Base-by-base conservation (phyloP, 169 alveolate species). In the Cryptosporidium baileyi region DNA sequence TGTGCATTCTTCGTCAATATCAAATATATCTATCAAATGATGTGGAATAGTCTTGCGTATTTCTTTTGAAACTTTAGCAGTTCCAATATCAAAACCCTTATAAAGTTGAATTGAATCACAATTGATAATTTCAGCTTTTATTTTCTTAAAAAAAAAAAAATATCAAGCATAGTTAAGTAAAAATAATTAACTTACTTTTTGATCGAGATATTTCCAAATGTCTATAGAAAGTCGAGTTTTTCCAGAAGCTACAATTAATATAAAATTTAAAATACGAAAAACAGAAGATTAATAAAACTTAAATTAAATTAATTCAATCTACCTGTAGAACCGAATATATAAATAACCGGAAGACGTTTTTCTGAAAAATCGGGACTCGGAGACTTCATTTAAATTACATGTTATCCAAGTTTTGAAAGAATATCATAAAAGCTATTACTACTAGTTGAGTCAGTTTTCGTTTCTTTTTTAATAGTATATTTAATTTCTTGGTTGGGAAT, bases 41-140 rank as follows among this genome's bases (percentile, higher is more conserved):
- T 74, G 85, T 13, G 85, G 85, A 5, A 74, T 30, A 38, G 3
- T 28, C 11, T 54, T 26, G 4, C 67, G 47, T 7, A 74, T 74
- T 54, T 74, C 40, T 41, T 0, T 74, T 11, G 85, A 74, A 41
- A 74, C 85, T 38, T 74, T 74, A 15, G 74, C 85, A 7, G 85
- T 74, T 32, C 85, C 85, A 54, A 74, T 38, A 74, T 74, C 85
- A 30, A 74, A 74, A 2, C 85, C 74, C 43, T 74, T 74, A 41
- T 74, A 74, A 15, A 74, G n/a, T 36, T 74, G 85, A 67, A 74
- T 74, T 32, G 74, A 54, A 44, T 74, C 85, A 32, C 85, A 74
- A 34, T 59, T 74, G n/a, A 74, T 41, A 38, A 74, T 74, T 57
- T 74, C 85, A 9, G 85, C 11, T 54, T 54, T 74, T 19, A 74